These are phyloP conservation scores for Neophaeococcomyces mojaviensis DNA, from an alignment of 2,329 filamentous ascomycete species.

Conservation along the genomic window DNA sequence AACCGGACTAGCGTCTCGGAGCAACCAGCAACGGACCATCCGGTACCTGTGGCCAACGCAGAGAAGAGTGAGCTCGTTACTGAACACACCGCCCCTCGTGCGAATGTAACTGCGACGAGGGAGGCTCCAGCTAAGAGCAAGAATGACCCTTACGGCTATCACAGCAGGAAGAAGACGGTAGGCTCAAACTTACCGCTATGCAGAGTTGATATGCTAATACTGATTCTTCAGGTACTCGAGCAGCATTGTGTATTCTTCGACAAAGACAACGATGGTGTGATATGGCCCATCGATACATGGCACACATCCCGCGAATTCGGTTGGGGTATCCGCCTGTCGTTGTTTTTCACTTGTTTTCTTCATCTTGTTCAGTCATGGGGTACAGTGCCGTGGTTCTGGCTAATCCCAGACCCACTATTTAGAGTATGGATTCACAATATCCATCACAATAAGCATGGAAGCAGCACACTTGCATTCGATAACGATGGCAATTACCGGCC, in stretches of 20 bases:
- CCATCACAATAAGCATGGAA: slow-evolving; percentile 39
- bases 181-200: not conserved
- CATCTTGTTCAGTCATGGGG: slow-evolving; percentile 45
- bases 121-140: not conserved
- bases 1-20: not conserved
- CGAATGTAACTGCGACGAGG: not conserved
- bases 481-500: slow-evolving; percentile 40
- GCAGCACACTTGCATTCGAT: slow-evolving; percentile 38
- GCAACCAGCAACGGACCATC: not conserved
- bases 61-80: not conserved
- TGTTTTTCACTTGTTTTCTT: slow-evolving; percentile 42
- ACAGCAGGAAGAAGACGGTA: slow-evolving; percentile 7
- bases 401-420: slow-evolving; percentile 39
- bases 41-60: not conserved
- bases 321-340: slow-evolving; percentile 34
- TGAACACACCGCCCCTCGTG: not conserved
- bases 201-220: not conserved
- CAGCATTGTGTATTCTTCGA: slow-evolving; percentile 50
- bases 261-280: slow-evolving; percentile 44
- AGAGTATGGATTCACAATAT: slow-evolving; percentile 34
- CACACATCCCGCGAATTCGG: slow-evolving; percentile 40
- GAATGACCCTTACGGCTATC: slow-evolving; percentile 4
- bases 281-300: slow-evolving; percentile 48
- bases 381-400: slow-evolving; percentile 30
- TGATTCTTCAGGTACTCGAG: slow-evolving; percentile 35